Conservation (phyloP, 805 yeast species). For the Isabelozyma heimii region DNA sequence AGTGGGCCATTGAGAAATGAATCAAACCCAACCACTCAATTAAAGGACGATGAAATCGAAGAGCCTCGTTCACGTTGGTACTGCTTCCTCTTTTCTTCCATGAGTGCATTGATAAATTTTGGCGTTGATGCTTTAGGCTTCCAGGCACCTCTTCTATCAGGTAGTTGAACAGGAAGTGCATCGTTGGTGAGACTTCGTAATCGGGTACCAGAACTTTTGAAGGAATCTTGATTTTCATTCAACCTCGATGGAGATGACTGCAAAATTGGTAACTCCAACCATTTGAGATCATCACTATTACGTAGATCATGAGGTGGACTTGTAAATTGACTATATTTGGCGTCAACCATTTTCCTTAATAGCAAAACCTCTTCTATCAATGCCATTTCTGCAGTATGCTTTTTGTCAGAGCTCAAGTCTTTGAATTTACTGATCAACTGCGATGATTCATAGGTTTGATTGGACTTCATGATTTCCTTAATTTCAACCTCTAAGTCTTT, state of each 20-base stretch:
- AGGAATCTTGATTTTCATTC: neutral
- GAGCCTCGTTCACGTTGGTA: conserved; percentile 1
- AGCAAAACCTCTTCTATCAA: conserved; percentile 45
- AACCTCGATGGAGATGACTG: neutral
- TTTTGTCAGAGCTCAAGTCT: conserved; percentile 29
- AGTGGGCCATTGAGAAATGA: too few species aligned
- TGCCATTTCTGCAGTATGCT: conserved; percentile 28
- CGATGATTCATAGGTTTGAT: conserved; percentile 9
- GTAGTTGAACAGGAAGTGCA: conserved; percentile 8
- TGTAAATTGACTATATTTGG: neutral
- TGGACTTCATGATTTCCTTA: conserved; percentile 21
- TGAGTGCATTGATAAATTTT: conserved; percentile 14
- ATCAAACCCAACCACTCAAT: neutral
- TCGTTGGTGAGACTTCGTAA: conserved; percentile 9
- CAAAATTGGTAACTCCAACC: conserved; percentile 16
- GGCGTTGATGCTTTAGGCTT: conserved; percentile 10
- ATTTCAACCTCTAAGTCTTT: conserved; percentile 18
- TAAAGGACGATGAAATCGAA: neutral
- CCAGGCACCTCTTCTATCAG: conserved; percentile 7
- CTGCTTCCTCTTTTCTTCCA: conserved; percentile 12
- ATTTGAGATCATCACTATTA: conserved; percentile 9
- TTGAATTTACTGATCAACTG: conserved; percentile 25
- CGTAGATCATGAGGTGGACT: neutral
- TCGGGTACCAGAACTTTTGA: conserved; percentile 1
- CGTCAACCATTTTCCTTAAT: conserved; percentile 32